Conservation (phyloP, 129 eudicot species). For the Saposhnikovia divaricata region DNA sequence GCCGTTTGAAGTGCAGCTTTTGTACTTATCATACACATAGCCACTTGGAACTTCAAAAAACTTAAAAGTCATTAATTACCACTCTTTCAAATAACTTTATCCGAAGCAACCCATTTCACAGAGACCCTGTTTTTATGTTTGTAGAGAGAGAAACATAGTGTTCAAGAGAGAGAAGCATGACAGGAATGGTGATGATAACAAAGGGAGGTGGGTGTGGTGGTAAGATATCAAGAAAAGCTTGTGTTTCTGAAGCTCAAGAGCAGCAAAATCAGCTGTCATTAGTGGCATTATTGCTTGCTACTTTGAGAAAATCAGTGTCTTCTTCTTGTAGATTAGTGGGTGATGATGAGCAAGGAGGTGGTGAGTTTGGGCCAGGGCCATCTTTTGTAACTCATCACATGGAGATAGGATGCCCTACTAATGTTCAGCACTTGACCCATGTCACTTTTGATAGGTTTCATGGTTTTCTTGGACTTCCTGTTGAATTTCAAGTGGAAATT, state of each 20-base stretch:
- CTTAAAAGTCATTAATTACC: not conserved
- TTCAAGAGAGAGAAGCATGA: not conserved
- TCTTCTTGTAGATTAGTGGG: slow-evolving; percentile 1
- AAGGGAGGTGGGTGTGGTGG: slow-evolving; percentile 1
- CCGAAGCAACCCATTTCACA: not conserved
- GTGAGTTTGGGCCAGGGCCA: not conserved
- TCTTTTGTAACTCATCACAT: not conserved
- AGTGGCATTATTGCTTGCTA: not conserved
- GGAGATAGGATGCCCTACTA: not conserved
- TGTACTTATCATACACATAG: not conserved
- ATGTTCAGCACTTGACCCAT: not conserved
- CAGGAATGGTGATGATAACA: slow-evolving; percentile 7
- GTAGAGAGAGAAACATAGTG: not conserved
- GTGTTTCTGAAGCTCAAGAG: not conserved
- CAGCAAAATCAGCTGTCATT: slow-evolving; percentile 1
- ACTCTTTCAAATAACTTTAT: not conserved
- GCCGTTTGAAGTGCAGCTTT: not conserved
- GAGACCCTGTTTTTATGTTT: not conserved
- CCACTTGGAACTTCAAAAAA: not conserved
- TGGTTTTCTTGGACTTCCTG: not conserved
- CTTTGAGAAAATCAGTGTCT: not conserved
- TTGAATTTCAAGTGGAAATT: not conserved
- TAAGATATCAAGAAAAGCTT: not conserved
- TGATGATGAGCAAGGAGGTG: not conserved
- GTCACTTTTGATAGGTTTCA: slow-evolving; percentile 4